These are phyloP conservation scores for Drechslera avenae DNA, from an alignment of 2,329 filamentous ascomycete species.

Conservation along the genomic window DNA sequence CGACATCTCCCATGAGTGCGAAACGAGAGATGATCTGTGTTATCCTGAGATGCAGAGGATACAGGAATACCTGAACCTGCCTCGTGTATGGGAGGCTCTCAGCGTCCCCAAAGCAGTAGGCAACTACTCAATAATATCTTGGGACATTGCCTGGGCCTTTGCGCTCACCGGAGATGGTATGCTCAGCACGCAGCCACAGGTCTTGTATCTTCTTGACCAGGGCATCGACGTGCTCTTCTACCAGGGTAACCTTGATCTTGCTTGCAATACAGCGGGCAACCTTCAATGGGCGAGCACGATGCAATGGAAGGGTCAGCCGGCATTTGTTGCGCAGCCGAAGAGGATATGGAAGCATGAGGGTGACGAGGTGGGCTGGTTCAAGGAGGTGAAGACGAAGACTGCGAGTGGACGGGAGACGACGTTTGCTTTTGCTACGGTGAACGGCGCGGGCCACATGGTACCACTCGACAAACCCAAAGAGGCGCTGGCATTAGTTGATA, in stretches of 20 bases:
- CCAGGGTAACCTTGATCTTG: constrained; percentile 50
- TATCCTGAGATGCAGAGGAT: constrained; percentile 42
- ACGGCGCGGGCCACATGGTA: constrained; percentile 53
- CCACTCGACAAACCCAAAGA: constrained; percentile 42
- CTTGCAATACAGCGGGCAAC: constrained; percentile 51
- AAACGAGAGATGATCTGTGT: constrained; percentile 47
- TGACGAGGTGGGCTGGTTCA: constrained; percentile 42
- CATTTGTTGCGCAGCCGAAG: constrained; percentile 46
- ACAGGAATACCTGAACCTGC: constrained; percentile 43
- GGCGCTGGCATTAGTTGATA: constrained; percentile 36
- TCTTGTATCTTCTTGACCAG: constrained; percentile 44
- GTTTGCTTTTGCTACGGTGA: constrained; percentile 45
- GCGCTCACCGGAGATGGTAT: constrained; percentile 33
- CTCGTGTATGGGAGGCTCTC: constrained; percentile 41
- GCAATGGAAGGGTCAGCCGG: constrained; percentile 53
- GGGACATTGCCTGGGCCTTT: constrained; percentile 36
- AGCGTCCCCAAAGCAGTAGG: constrained; percentile 39
- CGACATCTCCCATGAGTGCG: constrained; percentile 51
- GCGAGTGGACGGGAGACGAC: constrained; percentile 36
- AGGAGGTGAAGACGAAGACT: constrained; percentile 40
- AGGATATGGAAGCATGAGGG: constrained; percentile 30
- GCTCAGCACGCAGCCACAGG: constrained; percentile 42
- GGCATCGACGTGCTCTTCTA: constrained; percentile 50
- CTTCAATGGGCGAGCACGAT: constrained; percentile 49
- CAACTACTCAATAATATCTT: constrained; percentile 39